phyloP scores from a whole-genome alignment of 2,329 filamentous ascomycete genomes.

The Sclerotinia glacialis region DNA sequence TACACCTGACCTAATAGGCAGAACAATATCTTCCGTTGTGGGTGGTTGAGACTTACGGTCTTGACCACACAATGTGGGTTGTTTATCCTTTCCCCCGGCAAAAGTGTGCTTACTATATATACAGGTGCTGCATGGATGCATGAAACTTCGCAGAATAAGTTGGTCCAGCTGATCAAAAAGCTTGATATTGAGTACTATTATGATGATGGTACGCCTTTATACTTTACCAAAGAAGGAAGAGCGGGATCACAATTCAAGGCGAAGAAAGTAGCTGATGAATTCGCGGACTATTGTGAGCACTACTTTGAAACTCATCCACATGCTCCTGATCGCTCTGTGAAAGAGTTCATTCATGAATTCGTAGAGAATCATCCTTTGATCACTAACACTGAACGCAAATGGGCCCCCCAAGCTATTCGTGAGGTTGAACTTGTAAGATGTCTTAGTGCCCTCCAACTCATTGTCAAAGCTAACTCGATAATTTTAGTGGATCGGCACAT shows the following conservation, averaged over 20 bases:
- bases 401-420: slow-evolving; percentile 45
- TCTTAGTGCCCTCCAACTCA: not conserved
- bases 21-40: slow-evolving; percentile 37
- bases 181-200: slow-evolving; percentile 46
- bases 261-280: slow-evolving; percentile 47
- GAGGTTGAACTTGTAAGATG: slow-evolving; percentile 42
- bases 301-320: slow-evolving; percentile 44
- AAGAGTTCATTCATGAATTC: slow-evolving; percentile 44
- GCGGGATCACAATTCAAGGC: slow-evolving; percentile 47
- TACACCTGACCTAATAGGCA: slow-evolving; percentile 37
- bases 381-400: slow-evolving; percentile 44
- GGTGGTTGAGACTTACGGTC: slow-evolving; percentile 32
- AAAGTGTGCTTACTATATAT: slow-evolving; percentile 31
- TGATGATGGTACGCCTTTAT: slow-evolving; percentile 45
- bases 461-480: not conserved
- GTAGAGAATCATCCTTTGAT: slow-evolving; percentile 44
- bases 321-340: slow-evolving; percentile 43
- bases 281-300: slow-evolving; percentile 44
- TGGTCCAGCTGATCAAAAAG: slow-evolving; percentile 45
- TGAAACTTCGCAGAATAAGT: slow-evolving; percentile 46
- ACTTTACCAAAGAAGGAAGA: slow-evolving; percentile 44
- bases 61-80: slow-evolving; percentile 38
- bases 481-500: slow-evolving; percentile 43
- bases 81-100: slow-evolving; percentile 34
- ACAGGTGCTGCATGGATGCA: slow-evolving; percentile 47